Percentiles rank a stretch among this genome's conserved stretches.
phyloP scores from a whole-genome alignment of 345 rosid genomes.

The Chamaenerion angustifolium region DNA sequence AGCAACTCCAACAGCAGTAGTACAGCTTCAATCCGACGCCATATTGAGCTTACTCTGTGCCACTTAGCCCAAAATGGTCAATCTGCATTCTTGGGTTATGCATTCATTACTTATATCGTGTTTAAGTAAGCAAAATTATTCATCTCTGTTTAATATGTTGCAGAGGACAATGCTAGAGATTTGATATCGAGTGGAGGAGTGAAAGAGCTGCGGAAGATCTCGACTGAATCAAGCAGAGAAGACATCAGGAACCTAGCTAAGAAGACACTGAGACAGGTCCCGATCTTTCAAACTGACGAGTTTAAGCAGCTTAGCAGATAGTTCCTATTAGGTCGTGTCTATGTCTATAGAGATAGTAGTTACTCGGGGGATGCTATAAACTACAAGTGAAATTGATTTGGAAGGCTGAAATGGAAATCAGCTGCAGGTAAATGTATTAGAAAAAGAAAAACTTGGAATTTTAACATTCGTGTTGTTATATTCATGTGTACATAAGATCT shows the following conservation, averaged over 20 bases:
- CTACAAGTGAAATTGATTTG: no score
- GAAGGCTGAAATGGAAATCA: no score
- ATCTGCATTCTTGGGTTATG: no score
- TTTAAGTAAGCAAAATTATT: not conserved
- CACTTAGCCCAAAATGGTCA: slow-evolving; percentile 90
- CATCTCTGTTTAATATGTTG: slow-evolving; percentile 1
- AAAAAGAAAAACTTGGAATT: no score
- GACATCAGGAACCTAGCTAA: slow-evolving; percentile 79
- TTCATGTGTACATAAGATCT: no score
- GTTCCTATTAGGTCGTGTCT: no score
- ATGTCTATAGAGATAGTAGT: no score
- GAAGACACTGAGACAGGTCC: slow-evolving; percentile 53
- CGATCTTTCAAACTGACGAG: slow-evolving; percentile 19
- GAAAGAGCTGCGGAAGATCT: slow-evolving; percentile 49
- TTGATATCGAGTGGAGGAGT: slow-evolving; percentile 46
- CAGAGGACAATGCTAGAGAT: slow-evolving; percentile 63
- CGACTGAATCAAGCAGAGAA: slow-evolving; percentile 68
- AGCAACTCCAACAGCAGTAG: slow-evolving; percentile 29
- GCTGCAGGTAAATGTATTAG: no score
- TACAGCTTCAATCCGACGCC: slow-evolving; percentile 60
- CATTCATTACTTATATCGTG: no score
- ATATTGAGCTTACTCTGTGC: slow-evolving; percentile 82
- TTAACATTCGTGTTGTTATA: no score
- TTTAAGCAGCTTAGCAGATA: slow-evolving; percentile 2
- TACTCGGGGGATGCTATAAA: no score